Evolutionary conservation across 306 rosid species (phyloP).

Genomic region (Vigna angularis): DNA sequence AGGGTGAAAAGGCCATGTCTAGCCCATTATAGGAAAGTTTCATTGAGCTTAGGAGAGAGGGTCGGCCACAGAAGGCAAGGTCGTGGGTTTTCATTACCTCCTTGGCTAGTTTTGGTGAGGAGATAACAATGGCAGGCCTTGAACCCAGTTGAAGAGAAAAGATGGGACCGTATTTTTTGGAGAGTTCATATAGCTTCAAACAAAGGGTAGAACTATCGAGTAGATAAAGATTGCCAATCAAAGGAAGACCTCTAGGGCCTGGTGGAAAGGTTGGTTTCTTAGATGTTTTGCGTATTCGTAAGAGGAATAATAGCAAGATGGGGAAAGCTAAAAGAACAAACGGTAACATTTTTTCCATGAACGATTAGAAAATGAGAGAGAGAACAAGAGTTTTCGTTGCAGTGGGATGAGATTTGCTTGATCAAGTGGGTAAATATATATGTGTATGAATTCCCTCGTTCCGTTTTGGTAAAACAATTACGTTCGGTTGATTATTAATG

Average conservation of each 20-base stretch:
- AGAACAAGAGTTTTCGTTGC: conserved; percentile 34
- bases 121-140: conserved; percentile 29
- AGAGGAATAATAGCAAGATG: conserved; percentile 18
- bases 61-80: conserved; percentile 22
- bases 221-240: conserved; percentile 43
- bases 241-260: conserved; percentile 46
- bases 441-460: too few species aligned
- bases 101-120: conserved; percentile 42
- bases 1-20: conserved; percentile 34
- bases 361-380: conserved; percentile 12
- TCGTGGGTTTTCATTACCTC: conserved; percentile 4
- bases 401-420: too few species aligned
- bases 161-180: conserved; percentile 36
- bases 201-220: conserved; percentile 3
- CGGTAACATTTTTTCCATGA: background rate
- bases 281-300: conserved; percentile 3
- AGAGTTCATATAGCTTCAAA: conserved; percentile 28
- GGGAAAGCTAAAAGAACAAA: background rate
- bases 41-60: background rate
- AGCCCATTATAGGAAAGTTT: conserved; percentile 35
- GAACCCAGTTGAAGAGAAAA: conserved; percentile 41
- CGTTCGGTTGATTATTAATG: too few species aligned
- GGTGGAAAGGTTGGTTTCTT: conserved; percentile 30
- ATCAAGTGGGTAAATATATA: too few species aligned
- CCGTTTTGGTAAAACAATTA: too few species aligned